These are phyloP conservation scores for Pseudogymnoascus destructans DNA, from an alignment of 2,329 filamentous ascomycete genomes.

Conservation along the genomic window DNA sequence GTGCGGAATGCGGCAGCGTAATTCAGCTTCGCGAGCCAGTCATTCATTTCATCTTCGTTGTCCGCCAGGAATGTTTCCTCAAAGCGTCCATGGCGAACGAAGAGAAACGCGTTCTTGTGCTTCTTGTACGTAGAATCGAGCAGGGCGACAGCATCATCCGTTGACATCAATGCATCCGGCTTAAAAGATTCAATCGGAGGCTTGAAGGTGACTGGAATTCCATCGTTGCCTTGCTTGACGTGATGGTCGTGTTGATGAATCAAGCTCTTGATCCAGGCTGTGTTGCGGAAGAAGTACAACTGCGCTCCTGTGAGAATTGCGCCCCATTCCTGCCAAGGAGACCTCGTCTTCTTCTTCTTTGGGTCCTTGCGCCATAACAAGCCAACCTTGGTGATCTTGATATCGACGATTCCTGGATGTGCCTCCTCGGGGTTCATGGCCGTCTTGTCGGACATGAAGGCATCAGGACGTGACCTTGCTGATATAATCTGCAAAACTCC, in stretches of 20 bases:
- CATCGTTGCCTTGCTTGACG: conserved; percentile 61
- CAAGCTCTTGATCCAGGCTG: conserved; percentile 79
- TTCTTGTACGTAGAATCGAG: conserved; percentile 79
- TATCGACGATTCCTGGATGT: conserved; percentile 86
- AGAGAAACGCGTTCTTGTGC: conserved; percentile 90
- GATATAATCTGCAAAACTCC: conserved; percentile 92
- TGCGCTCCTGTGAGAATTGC: conserved; percentile 93
- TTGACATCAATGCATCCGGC: conserved; percentile 85
- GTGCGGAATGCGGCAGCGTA: conserved; percentile 92
- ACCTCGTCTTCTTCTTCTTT: conserved; percentile 87
- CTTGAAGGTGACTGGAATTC: conserved; percentile 73
- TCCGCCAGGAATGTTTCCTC: conserved; percentile 89
- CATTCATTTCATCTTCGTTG: conserved; percentile 81
- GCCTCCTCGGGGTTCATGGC: conserved; percentile 75
- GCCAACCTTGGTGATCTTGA: conserved; percentile 94
- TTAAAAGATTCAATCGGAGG: conserved; percentile 87
- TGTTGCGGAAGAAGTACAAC: conserved; percentile 91
- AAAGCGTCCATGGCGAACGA: conserved; percentile 72
- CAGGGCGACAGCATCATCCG: conserved; percentile 80
- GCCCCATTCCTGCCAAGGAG: conserved; percentile 98
- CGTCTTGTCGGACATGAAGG: conserved; percentile 82
- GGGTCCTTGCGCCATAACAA: conserved; percentile 86
- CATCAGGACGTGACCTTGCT: conserved; percentile 80
- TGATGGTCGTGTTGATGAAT: conserved; percentile 81
- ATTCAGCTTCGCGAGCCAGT: conserved; percentile 93